Base-by-base conservation (phyloP, 1,284 basidiomycete species). In the Veloboletus limbatus region DNA sequence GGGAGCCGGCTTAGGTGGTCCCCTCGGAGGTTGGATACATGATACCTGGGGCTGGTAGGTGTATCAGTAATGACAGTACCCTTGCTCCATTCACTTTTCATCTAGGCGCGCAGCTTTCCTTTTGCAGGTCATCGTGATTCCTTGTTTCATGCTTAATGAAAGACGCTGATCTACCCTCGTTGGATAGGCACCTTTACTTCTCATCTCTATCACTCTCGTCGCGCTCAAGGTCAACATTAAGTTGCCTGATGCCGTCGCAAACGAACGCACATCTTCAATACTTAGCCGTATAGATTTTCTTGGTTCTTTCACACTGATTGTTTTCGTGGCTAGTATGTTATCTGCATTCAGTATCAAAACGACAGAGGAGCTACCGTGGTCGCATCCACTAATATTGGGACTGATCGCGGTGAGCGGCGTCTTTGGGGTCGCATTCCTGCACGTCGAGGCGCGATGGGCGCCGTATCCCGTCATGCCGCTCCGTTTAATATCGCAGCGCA, bases 381-480 rank as follows among this genome's bases (percentile, higher is more conserved):
- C 78, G 8, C 72, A 86, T 67, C 82, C 84, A 2, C 55, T 80
- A 24, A 80, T 95, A 41, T 77, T 75, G 61, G 80, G 81, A 6
- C 71, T 92, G 43, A 73, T 94, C 43, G 55, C 69, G 26, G 63
- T 72, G 16, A 84, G 85, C 57, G 66, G 67, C 17, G 55, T 84
- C 5, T 82, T 75, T 36, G 74, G 74, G 17, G 57, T 73, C 6
- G 58, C 75, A 6, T 95, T 96, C 63, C 62, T 92, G 24, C 60
- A 79, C 38, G 85, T 89, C 13, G 92, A 96, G 68, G 78, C 82
- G 48, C 71, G 76, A 52, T 81, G 79, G 69, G 82, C 88, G 3
- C 76, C 76, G 4, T 88, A 85, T 65, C 92, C 92, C 8, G 83
- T 95, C 37, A 87, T 96, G 81, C 92, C 92, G 33, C 70, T 94